These are phyloP conservation scores for Syzygium aqueum DNA, from an alignment of 345 rosid species.

Conservation along the genomic window DNA sequence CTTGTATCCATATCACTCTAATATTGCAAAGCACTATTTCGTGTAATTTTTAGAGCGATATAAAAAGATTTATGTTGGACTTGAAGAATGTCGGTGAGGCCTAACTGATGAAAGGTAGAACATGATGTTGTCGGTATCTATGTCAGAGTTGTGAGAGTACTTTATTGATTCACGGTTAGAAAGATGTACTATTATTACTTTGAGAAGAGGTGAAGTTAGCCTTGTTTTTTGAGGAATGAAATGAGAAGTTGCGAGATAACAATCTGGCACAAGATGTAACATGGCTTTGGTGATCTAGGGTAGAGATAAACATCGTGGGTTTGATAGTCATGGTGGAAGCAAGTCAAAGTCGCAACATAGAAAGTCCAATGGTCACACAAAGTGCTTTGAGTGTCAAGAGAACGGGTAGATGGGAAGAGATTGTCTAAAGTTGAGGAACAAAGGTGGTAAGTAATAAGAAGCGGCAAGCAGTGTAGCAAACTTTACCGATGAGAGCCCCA, in stretches of 20 bases:
- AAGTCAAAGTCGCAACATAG: neutral
- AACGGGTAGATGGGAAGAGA: too few species aligned
- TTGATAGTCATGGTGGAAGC: neutral
- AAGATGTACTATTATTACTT: too few species aligned
- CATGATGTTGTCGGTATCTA: fast-evolving
- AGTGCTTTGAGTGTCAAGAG: neutral
- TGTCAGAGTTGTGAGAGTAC: fast-evolving
- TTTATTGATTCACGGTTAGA: too few species aligned
- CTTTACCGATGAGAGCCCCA: neutral
- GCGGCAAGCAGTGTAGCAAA: fast-evolving
- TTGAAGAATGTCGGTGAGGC: neutral
- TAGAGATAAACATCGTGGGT: neutral
- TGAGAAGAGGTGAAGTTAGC: neutral
- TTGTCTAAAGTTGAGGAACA: neutral
- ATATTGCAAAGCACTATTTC: neutral
- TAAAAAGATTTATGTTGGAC: neutral
- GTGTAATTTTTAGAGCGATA: neutral
- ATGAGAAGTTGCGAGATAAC: too few species aligned
- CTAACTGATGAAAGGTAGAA: neutral
- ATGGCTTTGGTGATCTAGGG: neutral
- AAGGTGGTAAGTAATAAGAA: fast-evolving
- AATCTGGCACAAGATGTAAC: neutral
- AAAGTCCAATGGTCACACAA: neutral
- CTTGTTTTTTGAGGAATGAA: neutral
- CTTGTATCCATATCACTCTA: neutral